These are phyloP conservation scores for Mycena sp. DNA, from an alignment of 1,284 basidiomycete species.

Conservation along the genomic window DNA sequence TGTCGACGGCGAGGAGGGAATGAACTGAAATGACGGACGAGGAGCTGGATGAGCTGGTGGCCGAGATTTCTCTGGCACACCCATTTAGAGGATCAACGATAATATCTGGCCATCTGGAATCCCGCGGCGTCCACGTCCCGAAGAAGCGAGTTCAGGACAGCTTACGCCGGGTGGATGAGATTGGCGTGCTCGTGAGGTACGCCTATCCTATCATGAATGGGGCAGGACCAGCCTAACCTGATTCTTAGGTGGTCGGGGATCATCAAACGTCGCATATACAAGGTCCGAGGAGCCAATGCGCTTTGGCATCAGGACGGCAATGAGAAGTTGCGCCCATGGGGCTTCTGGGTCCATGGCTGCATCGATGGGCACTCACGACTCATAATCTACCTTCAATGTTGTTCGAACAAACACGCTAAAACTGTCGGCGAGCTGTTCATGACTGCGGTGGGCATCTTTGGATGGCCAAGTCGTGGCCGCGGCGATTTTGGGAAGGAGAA, in stretches of 20 bases:
- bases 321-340: slow-evolving; percentile 9
- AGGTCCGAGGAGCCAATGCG: background rate
- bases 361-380: slow-evolving; percentile 1
- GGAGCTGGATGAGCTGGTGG: slow-evolving; percentile 13
- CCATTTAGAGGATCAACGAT: slow-evolving; percentile 13
- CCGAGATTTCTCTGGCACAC: slow-evolving; percentile 8
- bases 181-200: background rate
- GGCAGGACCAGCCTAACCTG: background rate
- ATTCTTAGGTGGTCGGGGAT: background rate
- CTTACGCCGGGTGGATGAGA: too few relatives aligned
- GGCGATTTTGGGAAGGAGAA: slow-evolving; percentile 4
- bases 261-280: background rate
- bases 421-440: background rate
- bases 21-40: slow-evolving; percentile 18
- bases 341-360: slow-evolving; percentile 5
- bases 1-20: background rate
- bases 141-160: background rate
- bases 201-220: background rate
- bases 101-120: background rate
- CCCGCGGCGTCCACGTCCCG: background rate
- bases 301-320: slow-evolving; percentile 9
- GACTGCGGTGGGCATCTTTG: background rate
- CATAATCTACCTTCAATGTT: background rate
- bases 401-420: background rate
- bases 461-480: slow-evolving; percentile 2